Evolutionary conservation across 1,139 yeast genomes (phyloP).

Genomic region (Diutina pseudorugosa): DNA sequence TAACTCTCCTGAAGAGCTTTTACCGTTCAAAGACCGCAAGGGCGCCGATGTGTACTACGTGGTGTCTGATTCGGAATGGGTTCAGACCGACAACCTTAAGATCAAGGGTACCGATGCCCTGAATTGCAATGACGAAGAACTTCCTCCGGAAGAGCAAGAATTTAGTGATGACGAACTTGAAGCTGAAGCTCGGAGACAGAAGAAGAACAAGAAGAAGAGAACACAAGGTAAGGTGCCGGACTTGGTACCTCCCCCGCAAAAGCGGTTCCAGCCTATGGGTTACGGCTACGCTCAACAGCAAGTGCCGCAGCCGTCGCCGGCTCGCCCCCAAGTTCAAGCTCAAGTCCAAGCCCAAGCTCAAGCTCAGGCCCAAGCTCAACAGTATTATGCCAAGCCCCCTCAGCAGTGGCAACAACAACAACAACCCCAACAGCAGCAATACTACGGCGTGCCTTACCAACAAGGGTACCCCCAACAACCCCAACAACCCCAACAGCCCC

Average conservation of each 20-base stretch:
- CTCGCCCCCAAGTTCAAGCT: background rate
- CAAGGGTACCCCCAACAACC: constrained; percentile 9
- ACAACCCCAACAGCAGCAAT: constrained; percentile 8
- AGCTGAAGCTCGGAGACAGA: constrained; percentile 41
- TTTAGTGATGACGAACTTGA: constrained; percentile 91
- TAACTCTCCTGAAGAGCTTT: constrained; percentile 38
- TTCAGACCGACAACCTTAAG: constrained; percentile 63
- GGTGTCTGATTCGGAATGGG: constrained; percentile 69
- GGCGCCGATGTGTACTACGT: constrained; percentile 64
- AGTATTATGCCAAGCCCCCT: constrained; percentile 6
- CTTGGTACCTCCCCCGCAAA: constrained; percentile 1
- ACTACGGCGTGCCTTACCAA: constrained; percentile 2
- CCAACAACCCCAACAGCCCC: constrained; percentile 10
- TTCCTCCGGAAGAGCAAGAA: constrained; percentile 88
- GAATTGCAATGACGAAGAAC: constrained; percentile 87
- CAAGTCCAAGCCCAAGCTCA: constrained; percentile 6
- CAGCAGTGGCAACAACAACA: constrained; percentile 11
- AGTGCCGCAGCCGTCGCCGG: background rate
- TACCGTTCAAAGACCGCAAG: constrained; percentile 27
- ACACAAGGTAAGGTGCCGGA: constrained; percentile 2
- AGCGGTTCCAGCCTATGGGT: constrained; percentile 3
- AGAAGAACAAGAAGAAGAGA: constrained; percentile 39
- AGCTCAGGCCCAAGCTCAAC: constrained; percentile 5
- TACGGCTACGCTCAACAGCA: constrained; percentile 2
- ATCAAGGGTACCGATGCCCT: constrained; percentile 90